phyloP scores from a whole-genome alignment of 208 protist species.

The Balamuthia mandrillaris region DNA sequence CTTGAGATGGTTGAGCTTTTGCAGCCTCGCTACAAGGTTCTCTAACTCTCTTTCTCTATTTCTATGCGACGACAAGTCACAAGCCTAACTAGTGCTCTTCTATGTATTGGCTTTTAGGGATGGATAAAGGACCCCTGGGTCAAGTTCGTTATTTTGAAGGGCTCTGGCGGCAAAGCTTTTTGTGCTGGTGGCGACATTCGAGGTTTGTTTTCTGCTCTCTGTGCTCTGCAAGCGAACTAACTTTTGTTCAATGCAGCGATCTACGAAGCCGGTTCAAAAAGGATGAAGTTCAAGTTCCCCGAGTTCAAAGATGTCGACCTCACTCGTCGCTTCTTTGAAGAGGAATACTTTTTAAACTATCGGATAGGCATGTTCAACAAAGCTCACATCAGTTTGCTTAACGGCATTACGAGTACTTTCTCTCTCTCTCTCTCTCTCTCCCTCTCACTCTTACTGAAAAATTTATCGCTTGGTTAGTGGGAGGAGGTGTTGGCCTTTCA shows the following conservation, averaged over 20 bases:
- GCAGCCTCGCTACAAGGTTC: constrained; percentile 38
- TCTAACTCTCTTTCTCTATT: neutral
- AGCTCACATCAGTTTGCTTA: constrained; percentile 49
- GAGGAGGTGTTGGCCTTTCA: constrained; percentile 73
- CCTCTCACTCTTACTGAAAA: neutral
- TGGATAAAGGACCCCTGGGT: neutral
- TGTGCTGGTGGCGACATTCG: constrained; percentile 71
- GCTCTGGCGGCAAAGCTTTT: constrained; percentile 69
- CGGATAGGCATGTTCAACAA: constrained; percentile 30
- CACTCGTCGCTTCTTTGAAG: constrained; percentile 60
- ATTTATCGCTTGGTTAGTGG: constrained; percentile 41
- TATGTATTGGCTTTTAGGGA: neutral
- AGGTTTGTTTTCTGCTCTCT: neutral
- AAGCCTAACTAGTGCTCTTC: neutral
- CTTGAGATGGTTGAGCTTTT: constrained; percentile 59
- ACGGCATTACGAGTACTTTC: constrained; percentile 52
- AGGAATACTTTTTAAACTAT: constrained; percentile 72
- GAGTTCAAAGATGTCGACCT: neutral
- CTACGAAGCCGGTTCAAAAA: constrained; percentile 26
- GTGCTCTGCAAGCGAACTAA: neutral
- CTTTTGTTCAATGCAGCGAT: constrained; percentile 11
- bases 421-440: neutral
- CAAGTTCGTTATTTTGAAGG: constrained; percentile 49
- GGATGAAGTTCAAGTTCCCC: neutral
- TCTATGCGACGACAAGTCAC: neutral